Base-by-base conservation (phyloP, 2,329 filamentous ascomycete genomes). In the Colletotrichum sansevieriae region DNA sequence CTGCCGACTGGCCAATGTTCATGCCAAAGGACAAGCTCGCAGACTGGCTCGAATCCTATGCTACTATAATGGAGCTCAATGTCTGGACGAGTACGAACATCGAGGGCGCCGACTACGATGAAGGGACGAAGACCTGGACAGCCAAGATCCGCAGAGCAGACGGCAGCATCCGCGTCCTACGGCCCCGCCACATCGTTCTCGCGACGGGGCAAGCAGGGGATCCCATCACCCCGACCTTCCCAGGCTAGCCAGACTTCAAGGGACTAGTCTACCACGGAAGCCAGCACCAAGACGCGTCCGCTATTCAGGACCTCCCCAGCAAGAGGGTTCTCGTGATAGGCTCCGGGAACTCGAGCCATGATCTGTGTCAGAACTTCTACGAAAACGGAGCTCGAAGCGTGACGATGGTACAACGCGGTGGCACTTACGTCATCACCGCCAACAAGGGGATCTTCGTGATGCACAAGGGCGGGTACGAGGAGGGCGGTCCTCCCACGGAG, bases 1-100 rank as follows among this genome's bases (percentile, higher is more conserved):
- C 90, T 0, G 74, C 83, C 0, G 84, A 84, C 60, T 93, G 90
- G 90, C 90, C 90, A 3, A 80, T 91, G 15, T 93, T 91, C 76
- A 91, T 90, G 0, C 89, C 90, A 5, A 92, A 92, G 74, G 90
- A 92, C 76, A 92, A 92, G 74, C 80, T 92, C 0, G 91, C 83
- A 1, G 88, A 91, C 49, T 93, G 88, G 78, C 89, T 92, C 69
- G 90, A 92, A 71, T 80, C 85, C 0, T 92, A 93, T 71, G 90
- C 85, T 0, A 84, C 81, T 5, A 77, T 88, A 0, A 81, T 92
- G n/a, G 91, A 93, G 72, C 83, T 93, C 46, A 90, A 92, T 70
- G 84, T 91, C 29, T 92, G 90, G 90, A 87, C 82, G 0, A 79
- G 77, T 11, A 88, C 88, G 0, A 83, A 79, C 1, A 72, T 92